These are phyloP conservation scores for Trichoderma harzianum DNA, from an alignment of 2,329 filamentous ascomycete species.

Conservation along the genomic window DNA sequence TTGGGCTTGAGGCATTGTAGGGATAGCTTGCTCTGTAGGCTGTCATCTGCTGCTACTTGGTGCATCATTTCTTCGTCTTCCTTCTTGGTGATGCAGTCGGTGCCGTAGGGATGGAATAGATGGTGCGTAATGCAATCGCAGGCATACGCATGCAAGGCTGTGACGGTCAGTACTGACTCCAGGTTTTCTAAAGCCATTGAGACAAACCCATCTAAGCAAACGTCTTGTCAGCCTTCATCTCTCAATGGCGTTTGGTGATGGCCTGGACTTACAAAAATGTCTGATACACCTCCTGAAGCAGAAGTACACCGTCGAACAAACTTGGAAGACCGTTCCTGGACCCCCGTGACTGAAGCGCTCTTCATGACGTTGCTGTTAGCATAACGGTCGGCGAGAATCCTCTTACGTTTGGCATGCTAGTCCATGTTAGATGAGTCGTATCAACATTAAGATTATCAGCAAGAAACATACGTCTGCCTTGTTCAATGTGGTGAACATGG, in stretches of 20 bases:
- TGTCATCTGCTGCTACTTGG: slow-evolving; percentile 65
- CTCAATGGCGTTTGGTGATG: background rate
- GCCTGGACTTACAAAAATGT: slow-evolving; percentile 54
- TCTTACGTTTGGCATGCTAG: slow-evolving; percentile 61
- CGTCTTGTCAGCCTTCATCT: slow-evolving; percentile 13
- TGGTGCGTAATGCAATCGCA: slow-evolving; percentile 68
- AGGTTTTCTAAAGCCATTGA: background rate
- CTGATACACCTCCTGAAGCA: slow-evolving; percentile 45
- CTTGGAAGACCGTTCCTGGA: slow-evolving; percentile 52
- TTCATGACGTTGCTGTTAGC: slow-evolving; percentile 65
- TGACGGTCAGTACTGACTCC: slow-evolving; percentile 20
- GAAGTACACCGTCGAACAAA: slow-evolving; percentile 54
- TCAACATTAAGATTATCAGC: background rate
- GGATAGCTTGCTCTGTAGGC: slow-evolving; percentile 55
- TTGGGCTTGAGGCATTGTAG: fast-evolving
- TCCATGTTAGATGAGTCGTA: background rate
- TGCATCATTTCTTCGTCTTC: slow-evolving; percentile 65
- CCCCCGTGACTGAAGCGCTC: slow-evolving; percentile 51
- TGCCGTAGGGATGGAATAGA: slow-evolving; percentile 64
- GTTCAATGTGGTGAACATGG: slow-evolving; percentile 58
- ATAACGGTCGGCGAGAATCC: slow-evolving; percentile 63
- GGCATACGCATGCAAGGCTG: slow-evolving; percentile 61
- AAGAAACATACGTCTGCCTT: slow-evolving; percentile 47
- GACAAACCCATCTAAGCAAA: slow-evolving; percentile 31
- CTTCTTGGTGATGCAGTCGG: slow-evolving; percentile 53